A percentile compares a stretch with the other conserved stretches of the same genome.
These are phyloP conservation scores for Echites panduratus DNA, from an alignment of 257 asterid genomes.

Conservation along the genomic window DNA sequence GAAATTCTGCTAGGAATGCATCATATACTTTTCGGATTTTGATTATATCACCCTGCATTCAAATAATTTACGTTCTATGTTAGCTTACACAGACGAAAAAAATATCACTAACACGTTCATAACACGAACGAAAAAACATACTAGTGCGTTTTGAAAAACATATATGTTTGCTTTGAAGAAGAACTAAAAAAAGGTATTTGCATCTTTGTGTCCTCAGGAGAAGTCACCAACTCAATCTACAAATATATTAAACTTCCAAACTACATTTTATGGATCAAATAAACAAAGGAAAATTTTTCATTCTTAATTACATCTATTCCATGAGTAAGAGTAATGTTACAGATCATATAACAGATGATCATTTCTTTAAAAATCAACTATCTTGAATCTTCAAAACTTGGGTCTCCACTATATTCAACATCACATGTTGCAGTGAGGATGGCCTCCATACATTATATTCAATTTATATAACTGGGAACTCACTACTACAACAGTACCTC, in stretches of 20 bases:
- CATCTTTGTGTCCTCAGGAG: not conserved
- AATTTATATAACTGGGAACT: not conserved
- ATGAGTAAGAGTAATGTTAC: not conserved
- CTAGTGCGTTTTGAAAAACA: not conserved
- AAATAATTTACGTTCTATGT: not conserved
- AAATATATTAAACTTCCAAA: not conserved
- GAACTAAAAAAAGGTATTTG: no score
- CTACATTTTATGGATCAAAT: no score
- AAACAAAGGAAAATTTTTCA: not conserved
- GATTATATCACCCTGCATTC: conserved; percentile 57
- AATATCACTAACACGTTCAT: not conserved
- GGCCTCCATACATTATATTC: not conserved
- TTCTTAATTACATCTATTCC: not conserved
- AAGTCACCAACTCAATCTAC: conserved; percentile 2
- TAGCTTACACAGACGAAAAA: not conserved
- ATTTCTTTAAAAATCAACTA: not conserved
- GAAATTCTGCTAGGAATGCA: conserved; percentile 87
- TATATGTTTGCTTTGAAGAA: not conserved
- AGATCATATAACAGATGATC: not conserved
- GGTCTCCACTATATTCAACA: no score
- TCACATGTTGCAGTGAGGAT: no score
- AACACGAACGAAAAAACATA: not conserved
- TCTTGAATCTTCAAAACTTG: not conserved
- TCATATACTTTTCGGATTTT: conserved; percentile 85
- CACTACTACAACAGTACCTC: conserved; percentile 60